phyloP scores from a whole-genome alignment of 2,329 filamentous ascomycete species.

The Emericellopsis atlantica region DNA sequence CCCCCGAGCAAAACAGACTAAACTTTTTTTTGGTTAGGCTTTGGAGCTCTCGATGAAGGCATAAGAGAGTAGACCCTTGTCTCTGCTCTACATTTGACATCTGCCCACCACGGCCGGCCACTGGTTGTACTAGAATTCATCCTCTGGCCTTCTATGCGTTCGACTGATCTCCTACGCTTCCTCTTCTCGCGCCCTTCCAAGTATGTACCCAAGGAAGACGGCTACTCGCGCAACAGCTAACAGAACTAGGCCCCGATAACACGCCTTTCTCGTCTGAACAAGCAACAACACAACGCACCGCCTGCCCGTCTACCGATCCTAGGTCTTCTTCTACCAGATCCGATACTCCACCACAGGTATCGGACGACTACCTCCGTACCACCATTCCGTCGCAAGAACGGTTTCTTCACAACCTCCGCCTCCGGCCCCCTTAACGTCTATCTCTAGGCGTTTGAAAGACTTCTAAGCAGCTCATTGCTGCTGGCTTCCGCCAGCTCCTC shows the following conservation, averaged over 20 bases:
- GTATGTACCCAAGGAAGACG: conserved; percentile 37
- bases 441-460: conserved; percentile 41
- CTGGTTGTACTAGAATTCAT: too few species aligned
- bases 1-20: neutral
- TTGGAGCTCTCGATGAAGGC: too few species aligned
- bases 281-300: neutral
- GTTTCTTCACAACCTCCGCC: conserved; percentile 71
- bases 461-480: conserved; percentile 42
- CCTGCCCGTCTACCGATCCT: too few species aligned
- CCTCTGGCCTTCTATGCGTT: conserved; percentile 65
- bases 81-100: too few species aligned
- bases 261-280: conserved; percentile 22
- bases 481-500: conserved; percentile 79
- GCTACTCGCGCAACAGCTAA: neutral
- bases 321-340: conserved; percentile 28
- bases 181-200: conserved; percentile 82
- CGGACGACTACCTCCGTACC: conserved; percentile 60
- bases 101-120: too few species aligned
- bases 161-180: conserved; percentile 81
- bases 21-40: neutral
- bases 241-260: conserved; percentile 44
- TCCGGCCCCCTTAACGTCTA: conserved; percentile 86
- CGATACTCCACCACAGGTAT: conserved; percentile 75
- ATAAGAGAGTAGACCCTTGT: too few species aligned
- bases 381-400: conserved; percentile 81